Base-by-base conservation (phyloP, 2,329 filamentous ascomycete genomes). In the Cercospora beticola region DNA sequence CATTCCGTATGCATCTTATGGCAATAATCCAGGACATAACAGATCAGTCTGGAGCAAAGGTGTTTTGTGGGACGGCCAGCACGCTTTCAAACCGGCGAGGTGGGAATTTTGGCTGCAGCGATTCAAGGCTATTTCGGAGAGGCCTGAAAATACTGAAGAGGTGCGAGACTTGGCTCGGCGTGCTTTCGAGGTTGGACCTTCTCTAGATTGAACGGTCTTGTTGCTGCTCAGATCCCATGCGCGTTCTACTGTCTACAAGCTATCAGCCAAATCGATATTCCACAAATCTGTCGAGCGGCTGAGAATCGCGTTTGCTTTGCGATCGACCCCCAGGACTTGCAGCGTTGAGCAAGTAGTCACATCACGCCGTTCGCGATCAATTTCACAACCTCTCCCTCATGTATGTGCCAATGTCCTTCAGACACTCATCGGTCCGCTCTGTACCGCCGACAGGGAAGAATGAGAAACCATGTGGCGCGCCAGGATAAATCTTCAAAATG, bases 381-480 rank as follows among this genome's bases (percentile, higher is more conserved):
- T 9, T 7, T 62, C 72, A 77, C 59, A 72, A 68, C 30, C 67
- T 58, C 64, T 74, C 74, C 26, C 75, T 77, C 59, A 83, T 76
- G 75, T 82, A 83, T 9, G 69, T 72, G 28, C 75, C 78, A 12
- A 79, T 82, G 69, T 82, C 81, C 64, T 79, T 76, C 68, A 83
- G 64, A 14, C 74, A 79, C 62, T 80, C 76, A 68, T 81, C 76
- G 5, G 80, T 79, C 26, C 74, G 77, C 72, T 78, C 76, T 21
- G 74, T 78, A 12, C 74, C 73, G 28, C 74, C 74, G 0, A 78
- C 79, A 0, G 78, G 76, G 76, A 82, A 82, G 69, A 76, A 77
- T 62, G 82, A 82, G 70, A 86, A 88, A 0, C 82, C 85, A 79
- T 88, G 86, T 18, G 84, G 80, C 8, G 82, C 84, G 0, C 86